Base-by-base conservation (phyloP, 345 rosid genomes). In the Populus deltoides region DNA sequence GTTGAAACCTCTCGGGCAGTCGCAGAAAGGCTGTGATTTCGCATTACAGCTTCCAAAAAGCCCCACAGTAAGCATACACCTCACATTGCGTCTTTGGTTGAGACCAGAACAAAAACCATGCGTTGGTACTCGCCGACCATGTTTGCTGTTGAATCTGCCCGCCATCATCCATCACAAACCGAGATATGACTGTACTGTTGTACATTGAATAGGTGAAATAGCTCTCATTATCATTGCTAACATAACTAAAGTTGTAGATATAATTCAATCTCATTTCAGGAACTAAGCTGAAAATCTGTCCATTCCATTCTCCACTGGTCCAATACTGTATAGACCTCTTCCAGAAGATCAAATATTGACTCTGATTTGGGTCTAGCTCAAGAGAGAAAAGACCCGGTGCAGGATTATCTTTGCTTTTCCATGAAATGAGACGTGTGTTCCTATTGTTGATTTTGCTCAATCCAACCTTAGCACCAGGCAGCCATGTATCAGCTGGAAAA, bases 371-470 rank as follows among this genome's bases (percentile, higher is more conserved):
- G 53, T 87, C 85, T 4, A 91, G 82, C 87, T 86, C 89, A 6
- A 92, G 88, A 57, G 98, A 88, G 85, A 87, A 94, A 67, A 86
- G 88, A 76, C 98, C 98, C 8, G 87, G 87, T 12, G 94, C 82
- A 16, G 97, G 94, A 75, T 94, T 90, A 6, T 87, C 89, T 0
- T 1, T 12, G 78, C 76, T 92, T 78, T 82, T 92, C 97, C 93
- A 94, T 1, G 93, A 94, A 15, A 82, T 78, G 22, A 94, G 88
- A 33, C 62, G 77, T 66, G 84, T 89, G 71, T 76, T 82, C 38
- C 22, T 75, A 0, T 75, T 77, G 24, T 85, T 86, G 53, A 63
- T 76, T 77, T 86, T 92, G 80, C 88, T 77, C 7, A 80, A 74
- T 69, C 88, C 87, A 47, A 94, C 8, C 69, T 85, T 91, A 5